Evolutionary conservation across 495 filamentous ascomycete species (phyloP), one percentile per base, ranked within the genome.

Genomic region (Aspergillus leporis): DNA sequence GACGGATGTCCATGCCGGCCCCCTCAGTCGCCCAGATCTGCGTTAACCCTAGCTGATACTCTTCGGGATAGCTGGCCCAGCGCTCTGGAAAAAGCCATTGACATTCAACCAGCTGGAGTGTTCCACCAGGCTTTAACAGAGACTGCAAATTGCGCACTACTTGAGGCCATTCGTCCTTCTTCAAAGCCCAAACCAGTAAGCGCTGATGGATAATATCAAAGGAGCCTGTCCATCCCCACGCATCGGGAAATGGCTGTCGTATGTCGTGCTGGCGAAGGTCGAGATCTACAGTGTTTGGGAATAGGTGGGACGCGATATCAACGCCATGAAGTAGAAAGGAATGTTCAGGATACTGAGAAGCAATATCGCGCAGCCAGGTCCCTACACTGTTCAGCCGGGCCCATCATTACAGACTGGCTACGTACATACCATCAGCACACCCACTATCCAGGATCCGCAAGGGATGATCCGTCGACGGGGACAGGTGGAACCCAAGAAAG

Each of bases 201-300:
- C 57, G 57, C 45, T 60, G 57, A 21, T 60, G 57, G 1, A 60
- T 30, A 1, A 60, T 5, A 19, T 60, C 57, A 51, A 60, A 60
- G 5, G 30, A 19, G 22, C 21, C 45, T 13, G 48, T 19, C 50
- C 50, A 60, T 1, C n/a, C 57, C 57, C 57, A 60, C 5, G 38
- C 31, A 18, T 48, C 25, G 0, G 57, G 57, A 31, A 60, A 54
- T n/a, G 57, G 50, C 6, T 51, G 53, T 2, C 57, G 51, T 14
- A 60, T 40, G 18, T 60, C 57, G 41, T 60, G 57, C 8, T 51
- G 40, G 1, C 57, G 56, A 8, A 59, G 49, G 48, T 59, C 55
- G 19, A 49, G 18, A 14, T 5, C 28, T 25, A 48, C 50, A 6
- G 14, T 41, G 3, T 38, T 14, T 13, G 36, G 48, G 36, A 59